Evolutionary conservation across 495 filamentous ascomycete species (phyloP).

Genomic region (Penicillium ucsense): DNA sequence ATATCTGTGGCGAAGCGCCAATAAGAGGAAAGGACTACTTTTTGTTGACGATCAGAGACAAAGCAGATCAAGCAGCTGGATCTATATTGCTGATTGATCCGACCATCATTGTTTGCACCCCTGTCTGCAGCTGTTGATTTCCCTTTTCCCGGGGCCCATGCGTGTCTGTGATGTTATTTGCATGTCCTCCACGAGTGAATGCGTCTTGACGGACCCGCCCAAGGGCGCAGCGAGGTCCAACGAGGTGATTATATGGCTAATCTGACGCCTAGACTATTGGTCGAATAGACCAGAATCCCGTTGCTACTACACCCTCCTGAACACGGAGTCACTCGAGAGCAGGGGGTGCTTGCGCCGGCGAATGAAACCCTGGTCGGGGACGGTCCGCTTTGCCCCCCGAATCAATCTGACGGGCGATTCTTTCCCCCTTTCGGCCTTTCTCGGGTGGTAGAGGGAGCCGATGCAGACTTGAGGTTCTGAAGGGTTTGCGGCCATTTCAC

Average conservation of each 20-base stretch:
- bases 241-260: conserved; percentile 7
- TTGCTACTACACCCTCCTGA: neutral
- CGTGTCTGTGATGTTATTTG: conserved; percentile 7
- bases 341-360: conserved; percentile 1
- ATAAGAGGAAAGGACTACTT: no score
- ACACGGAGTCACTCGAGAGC: conserved; percentile 1
- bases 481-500: neutral
- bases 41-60: no score
- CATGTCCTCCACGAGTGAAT: conserved; percentile 1
- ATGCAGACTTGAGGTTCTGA: conserved; percentile 1
- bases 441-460: neutral
- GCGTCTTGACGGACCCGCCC: conserved; percentile 3
- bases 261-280: neutral
- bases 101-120: conserved; percentile 7
- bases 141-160: no score
- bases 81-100: neutral
- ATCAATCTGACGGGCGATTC: conserved; percentile 10
- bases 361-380: conserved; percentile 5
- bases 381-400: conserved; percentile 3
- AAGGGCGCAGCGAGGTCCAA: conserved; percentile 1
- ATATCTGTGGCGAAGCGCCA: no score
- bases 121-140: neutral
- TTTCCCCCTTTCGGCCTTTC: conserved; percentile 1
- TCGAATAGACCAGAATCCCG: neutral
- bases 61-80: no score